Base-by-base conservation (phyloP, 768 basidiomycete genomes). In the Lactarius akahatsu region DNA sequence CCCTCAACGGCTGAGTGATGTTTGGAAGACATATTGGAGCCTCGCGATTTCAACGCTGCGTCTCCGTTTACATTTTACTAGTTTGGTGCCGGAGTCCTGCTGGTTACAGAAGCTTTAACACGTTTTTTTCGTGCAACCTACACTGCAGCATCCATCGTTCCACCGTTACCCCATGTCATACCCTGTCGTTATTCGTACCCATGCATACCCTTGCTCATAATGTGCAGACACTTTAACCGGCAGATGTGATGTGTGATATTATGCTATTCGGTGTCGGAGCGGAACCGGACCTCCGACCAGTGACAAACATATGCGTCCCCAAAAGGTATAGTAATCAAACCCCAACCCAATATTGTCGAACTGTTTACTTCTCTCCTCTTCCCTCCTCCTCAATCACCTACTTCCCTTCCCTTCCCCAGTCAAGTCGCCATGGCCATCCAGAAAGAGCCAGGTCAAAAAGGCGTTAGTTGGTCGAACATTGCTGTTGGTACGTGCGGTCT, bases 391-490 rank as follows among this genome's bases (percentile, higher is more conserved):
- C 59, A 63, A 52, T 62, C 63, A 67, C 65, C 62, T 54, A 56
- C 58, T 26, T 66, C 55, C 61, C 59, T 69, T 59, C 70, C 62
- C 58, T 69, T 60, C 70, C 62, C 58, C 54, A 62, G 59, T 58
- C 68, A 67, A 65, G 67, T 50, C 64, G 57, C 75, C 74, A 93
- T 94, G 92, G 91, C 86, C 79, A 85, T 93, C 73, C 82, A 88
- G 76, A 86, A 84, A 77, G 90, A 92, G 79, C 93, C 94, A 61
- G 94, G 92, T 66, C 90, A 94, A 78, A 94, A 95, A 79, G 92
- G 92, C 74, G 81, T 94, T 71, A 94, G 83, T 81, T 96, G 92
- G 92, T 92, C 91, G 72, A 96, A 95, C 80, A 95, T 96, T 80
- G 94, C 92, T 70, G 89, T 96, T 76, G 93, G 93, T 94, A 75